Conservation (phyloP, 116 monocot genomes). For the Posidonia oceanica region DNA sequence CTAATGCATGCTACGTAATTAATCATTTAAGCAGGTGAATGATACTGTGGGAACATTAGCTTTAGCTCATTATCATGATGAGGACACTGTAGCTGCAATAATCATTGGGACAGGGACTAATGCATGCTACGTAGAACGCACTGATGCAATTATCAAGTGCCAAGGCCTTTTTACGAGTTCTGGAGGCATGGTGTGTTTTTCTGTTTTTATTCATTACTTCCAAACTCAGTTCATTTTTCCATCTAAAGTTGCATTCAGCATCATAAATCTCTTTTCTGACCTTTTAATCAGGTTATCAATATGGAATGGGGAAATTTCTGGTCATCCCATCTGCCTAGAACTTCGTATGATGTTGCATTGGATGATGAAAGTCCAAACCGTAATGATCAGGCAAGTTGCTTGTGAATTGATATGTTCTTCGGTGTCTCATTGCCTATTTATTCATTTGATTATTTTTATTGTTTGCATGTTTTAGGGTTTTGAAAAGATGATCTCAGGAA, state of each 20-base stretch:
- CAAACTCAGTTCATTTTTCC: not conserved
- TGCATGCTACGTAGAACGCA: slow-evolving; percentile 86
- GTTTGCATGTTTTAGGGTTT: slow-evolving; percentile 42
- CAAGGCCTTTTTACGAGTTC: slow-evolving; percentile 91
- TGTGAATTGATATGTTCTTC: not conserved
- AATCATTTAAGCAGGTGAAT: slow-evolving; percentile 89
- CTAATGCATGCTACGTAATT: slow-evolving; percentile 93
- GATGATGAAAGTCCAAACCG: slow-evolving; percentile 77
- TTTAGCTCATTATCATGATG: slow-evolving; percentile 83
- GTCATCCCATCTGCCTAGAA: slow-evolving; percentile 94
- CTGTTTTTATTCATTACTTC: not conserved
- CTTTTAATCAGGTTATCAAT: slow-evolving; percentile 61
- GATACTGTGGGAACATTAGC: slow-evolving; percentile 93
- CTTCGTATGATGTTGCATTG: slow-evolving; percentile 71
- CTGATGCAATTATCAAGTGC: slow-evolving; percentile 88
- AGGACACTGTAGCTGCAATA: slow-evolving; percentile 88
- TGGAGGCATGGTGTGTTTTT: slow-evolving; percentile 70
- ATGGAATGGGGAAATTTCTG: slow-evolving; percentile 99
- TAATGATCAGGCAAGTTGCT: slow-evolving; percentile 55
- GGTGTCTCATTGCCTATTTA: slow-evolving; percentile 1
- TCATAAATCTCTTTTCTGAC: not conserved
- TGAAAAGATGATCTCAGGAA: slow-evolving; percentile 98
- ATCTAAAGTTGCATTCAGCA: not conserved
- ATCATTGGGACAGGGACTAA: slow-evolving; percentile 90
- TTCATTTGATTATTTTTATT: not conserved